Evolutionary conservation across 1,284 basidiomycete genomes (phyloP).

Genomic region (Ceratobasidium sp.): DNA sequence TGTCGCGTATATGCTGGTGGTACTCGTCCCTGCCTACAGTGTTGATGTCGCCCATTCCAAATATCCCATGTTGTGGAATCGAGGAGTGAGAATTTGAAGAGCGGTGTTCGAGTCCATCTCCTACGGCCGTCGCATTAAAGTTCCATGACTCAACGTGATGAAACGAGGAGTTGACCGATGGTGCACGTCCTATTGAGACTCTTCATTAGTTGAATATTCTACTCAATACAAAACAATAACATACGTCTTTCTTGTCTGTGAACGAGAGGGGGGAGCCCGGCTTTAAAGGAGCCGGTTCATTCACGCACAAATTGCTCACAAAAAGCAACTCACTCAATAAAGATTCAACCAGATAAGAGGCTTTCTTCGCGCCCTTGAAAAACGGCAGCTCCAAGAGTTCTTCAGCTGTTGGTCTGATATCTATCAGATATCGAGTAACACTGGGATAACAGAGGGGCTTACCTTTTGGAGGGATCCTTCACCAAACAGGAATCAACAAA

Average conservation of each 20-base stretch:
- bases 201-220: not conserved
- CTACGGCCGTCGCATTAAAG: slow-evolving; percentile 19
- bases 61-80: slow-evolving; percentile 24
- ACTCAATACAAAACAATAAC: slow-evolving; percentile 1
- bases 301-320: not conserved
- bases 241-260: slow-evolving; percentile 75
- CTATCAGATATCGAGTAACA: slow-evolving; percentile 23
- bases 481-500: slow-evolving; percentile 83
- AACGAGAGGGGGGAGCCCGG: slow-evolving; percentile 75
- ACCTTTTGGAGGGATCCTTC: slow-evolving; percentile 85
- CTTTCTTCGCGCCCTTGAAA: slow-evolving; percentile 83
- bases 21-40: slow-evolving; percentile 24
- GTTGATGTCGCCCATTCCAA: slow-evolving; percentile 38
- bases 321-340: slow-evolving; percentile 70
- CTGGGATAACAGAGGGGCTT: slow-evolving; percentile 24
- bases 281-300: slow-evolving; percentile 53
- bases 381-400: slow-evolving; percentile 84
- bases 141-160: slow-evolving; percentile 39
- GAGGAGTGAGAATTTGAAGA: slow-evolving; percentile 19
- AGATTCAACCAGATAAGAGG: slow-evolving; percentile 76
- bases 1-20: slow-evolving; percentile 16
- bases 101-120: slow-evolving; percentile 6
- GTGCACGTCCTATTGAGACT: slow-evolving; percentile 11
- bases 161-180: slow-evolving; percentile 27
- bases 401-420: slow-evolving; percentile 75